Evolutionary conservation across 108 stramenopile genomes (phyloP).

Genomic region (Cylindrotheca closterium): DNA sequence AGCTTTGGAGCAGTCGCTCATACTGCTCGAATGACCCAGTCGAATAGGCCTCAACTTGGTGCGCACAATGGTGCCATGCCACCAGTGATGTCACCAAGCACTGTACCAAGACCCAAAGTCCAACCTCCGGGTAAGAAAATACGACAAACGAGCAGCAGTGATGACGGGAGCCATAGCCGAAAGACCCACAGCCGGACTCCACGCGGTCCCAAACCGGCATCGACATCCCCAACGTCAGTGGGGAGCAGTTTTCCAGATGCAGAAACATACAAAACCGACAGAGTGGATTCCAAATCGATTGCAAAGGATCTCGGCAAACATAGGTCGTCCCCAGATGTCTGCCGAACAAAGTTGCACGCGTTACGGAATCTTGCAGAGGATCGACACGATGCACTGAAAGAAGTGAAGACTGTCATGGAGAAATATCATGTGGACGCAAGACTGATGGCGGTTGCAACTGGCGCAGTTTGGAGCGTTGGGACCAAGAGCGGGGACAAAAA

Average conservation of each 20-base stretch:
- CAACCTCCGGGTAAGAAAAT: neutral
- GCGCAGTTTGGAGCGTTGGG: slow-evolving; percentile 30
- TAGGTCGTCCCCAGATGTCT: slow-evolving; percentile 2
- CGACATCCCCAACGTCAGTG: too few relatives aligned
- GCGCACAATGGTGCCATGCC: neutral
- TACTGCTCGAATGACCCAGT: neutral
- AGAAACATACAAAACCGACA: slow-evolving; percentile 13
- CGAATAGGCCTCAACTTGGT: neutral
- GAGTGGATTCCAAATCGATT: neutral
- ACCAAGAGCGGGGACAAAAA: slow-evolving; percentile 9
- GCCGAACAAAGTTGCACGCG: slow-evolving; percentile 22
- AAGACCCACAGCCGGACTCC: neutral
- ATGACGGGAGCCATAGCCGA: neutral
- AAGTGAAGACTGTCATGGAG: slow-evolving; percentile 32
- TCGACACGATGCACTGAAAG: slow-evolving; percentile 12
- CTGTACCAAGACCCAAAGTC: neutral
- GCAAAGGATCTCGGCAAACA: slow-evolving; percentile 13
- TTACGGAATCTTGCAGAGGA: slow-evolving; percentile 31
- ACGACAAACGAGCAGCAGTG: neutral
- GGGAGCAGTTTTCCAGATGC: neutral
- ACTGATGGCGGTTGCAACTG: slow-evolving; percentile 10
- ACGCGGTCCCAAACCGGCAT: neutral
- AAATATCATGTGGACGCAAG: slow-evolving; percentile 16
- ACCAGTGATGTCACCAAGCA: neutral
- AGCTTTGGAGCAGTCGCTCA: slow-evolving; percentile 7